Evolutionary conservation across 2,329 filamentous ascomycete species (phyloP), one percentile per base, ranked within the genome.

Genomic region (Mycocentrospora acerina): DNA sequence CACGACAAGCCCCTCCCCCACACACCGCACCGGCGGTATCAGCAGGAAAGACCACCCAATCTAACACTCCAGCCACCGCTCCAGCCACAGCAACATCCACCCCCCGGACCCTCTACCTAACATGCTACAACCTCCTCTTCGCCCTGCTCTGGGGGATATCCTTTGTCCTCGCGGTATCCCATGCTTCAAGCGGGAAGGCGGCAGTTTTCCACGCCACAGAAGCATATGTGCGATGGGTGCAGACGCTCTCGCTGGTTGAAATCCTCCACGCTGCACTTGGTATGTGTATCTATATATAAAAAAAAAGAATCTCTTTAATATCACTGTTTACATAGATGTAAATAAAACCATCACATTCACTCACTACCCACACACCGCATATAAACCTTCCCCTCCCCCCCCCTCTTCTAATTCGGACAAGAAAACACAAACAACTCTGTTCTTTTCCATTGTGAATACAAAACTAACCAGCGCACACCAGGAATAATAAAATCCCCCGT

Each of bases 401-500:
- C 26, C 8, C n/a, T n/a, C n/a, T n/a, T n/a, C n/a, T n/a, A n/a
- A n/a, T n/a, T n/a, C n/a, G n/a, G n/a, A n/a, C n/a, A n/a, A n/a
- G n/a, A n/a, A n/a, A n/a, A n/a, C n/a, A n/a, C n/a, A n/a, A 4
- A 13, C 2, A 13, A 25, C 14, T 6, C 8, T 14, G 15, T n/a
- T 13, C 24, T 13, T 18, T 17, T 12, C 13, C 10, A 22, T 27
- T 9, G 24, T 36, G 12, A 27, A 26, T 10, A 31, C 6, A 7
- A 26, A n/a, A n/a, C 25, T 28, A n/a, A n/a, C n/a, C n/a, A n/a
- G n/a, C n/a, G n/a, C n/a, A n/a, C n/a, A 11, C 4, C 15, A 58
- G 56, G 54, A 2, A 29, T 60, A 11, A 43, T 57, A 13, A 57
- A 53, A 16, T 57, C 55, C 4, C 55, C 55, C 7, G 43, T 59